Evolutionary conservation across 352 stramenopile species (phyloP), one percentile per base, ranked within the genome.

Genomic region (Globisporangium okanoganense): DNA sequence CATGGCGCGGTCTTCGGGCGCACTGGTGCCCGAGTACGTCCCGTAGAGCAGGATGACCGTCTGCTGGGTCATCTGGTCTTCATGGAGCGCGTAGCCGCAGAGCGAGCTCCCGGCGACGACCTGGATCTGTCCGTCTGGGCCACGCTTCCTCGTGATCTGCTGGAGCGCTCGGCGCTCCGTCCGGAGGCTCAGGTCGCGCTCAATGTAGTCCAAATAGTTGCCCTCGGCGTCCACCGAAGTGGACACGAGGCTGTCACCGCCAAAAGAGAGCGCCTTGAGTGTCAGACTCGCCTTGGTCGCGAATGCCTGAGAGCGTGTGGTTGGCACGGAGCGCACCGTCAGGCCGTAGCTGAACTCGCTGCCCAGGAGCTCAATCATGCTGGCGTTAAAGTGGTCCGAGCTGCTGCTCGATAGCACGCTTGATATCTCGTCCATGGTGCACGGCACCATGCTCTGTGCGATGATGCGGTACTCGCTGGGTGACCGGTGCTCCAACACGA

Each of bases 291-390:
- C 40, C 1, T 14, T 45, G n/a, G 20, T 29, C 12, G 49, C n/a
- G 29, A 33, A 3, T 14, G 40, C 12, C 7, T 47, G 18, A 10
- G 12, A 16, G 18, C 18, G 20, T n/a, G 48, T 16, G 24, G 52
- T 48, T 33, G 51, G 25, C 20, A 74, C 25, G 5, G 52, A 62
- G 22, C 67, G 60, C 12, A 72, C 52, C 13, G 61, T 70, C 38
- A 71, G 24, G 24, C 64, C 64, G 60, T 70, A 74, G 29, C 29
- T 48, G 41, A 64, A 74, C 36, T 69, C 61, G 7, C 40, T 24
- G 13, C 67, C 67, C 27, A 70, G 67, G 36, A 74, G 54, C 35
- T 69, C 67, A 29, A 74, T 33, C 67, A 74, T 72, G 20, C 59
- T 56, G 16, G 67, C 67, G 50, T 72, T 74, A 49, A 66, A 74